Evolutionary conservation across 164 flowering plant genomes (phyloP).

Genomic region (Berberis thunbergii): DNA sequence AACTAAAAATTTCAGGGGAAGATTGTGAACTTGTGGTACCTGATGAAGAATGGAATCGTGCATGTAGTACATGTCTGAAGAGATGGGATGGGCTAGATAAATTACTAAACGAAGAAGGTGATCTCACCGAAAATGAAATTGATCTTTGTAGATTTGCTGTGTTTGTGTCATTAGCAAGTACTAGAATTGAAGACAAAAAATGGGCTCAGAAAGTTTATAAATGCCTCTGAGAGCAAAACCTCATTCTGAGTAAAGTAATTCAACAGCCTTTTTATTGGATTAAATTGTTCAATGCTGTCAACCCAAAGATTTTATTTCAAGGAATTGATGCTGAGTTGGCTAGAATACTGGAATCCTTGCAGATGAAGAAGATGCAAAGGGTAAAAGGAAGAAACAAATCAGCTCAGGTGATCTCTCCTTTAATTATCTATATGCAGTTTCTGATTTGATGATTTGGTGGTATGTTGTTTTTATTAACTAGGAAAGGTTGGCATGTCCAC

Average conservation of each 20-base stretch:
- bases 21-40: slow-evolving; percentile 22
- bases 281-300: no score
- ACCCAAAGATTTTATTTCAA: no score
- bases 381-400: background rate
- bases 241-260: background rate
- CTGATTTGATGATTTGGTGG: background rate
- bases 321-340: no score
- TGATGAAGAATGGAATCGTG: slow-evolving; percentile 4
- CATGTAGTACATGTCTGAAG: slow-evolving; percentile 26
- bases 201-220: slow-evolving; percentile 16
- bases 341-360: no score
- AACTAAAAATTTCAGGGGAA: slow-evolving; percentile 13
- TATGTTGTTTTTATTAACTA: background rate
- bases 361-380: no score
- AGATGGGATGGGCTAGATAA: slow-evolving; percentile 27
- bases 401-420: slow-evolving; percentile 10
- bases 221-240: slow-evolving; percentile 24
- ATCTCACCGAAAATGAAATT: background rate
- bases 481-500: background rate
- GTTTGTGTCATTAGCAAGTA: slow-evolving; percentile 27
- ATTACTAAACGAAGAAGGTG: slow-evolving; percentile 3
- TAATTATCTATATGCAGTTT: background rate
- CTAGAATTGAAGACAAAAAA: slow-evolving; percentile 13
- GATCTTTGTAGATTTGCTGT: slow-evolving; percentile 42
- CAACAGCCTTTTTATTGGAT: background rate